Evolutionary conservation across 805 yeast genomes (phyloP).

Genomic region (Torulaspora microellipsoides): DNA sequence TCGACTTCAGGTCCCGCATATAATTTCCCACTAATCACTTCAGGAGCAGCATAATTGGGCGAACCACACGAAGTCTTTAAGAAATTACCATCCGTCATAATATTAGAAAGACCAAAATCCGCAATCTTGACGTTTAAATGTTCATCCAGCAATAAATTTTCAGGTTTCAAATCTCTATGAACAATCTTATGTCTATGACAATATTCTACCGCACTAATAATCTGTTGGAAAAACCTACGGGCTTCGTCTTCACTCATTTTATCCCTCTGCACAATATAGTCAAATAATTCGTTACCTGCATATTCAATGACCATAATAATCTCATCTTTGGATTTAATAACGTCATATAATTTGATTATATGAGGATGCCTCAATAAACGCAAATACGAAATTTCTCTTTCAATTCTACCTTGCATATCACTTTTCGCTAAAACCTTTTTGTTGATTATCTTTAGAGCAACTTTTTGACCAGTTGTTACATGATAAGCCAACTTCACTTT

Average conservation of each 20-base stretch:
- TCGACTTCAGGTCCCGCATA: constrained; percentile 98
- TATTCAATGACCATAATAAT: constrained; percentile 96
- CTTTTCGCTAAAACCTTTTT: constrained; percentile 87
- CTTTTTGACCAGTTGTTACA: constrained; percentile 84
- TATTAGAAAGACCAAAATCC: constrained; percentile 89
- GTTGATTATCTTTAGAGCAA: constrained; percentile 89
- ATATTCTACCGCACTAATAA: constrained; percentile 92
- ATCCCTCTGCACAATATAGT: constrained; percentile 90
- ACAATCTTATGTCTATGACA: constrained; percentile 96
- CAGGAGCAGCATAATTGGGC: constrained; percentile 97
- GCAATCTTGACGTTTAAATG: constrained; percentile 91
- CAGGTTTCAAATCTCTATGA: constrained; percentile 95
- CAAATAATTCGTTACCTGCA: constrained; percentile 95
- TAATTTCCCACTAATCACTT: constrained; percentile 87
- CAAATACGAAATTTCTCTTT: constrained; percentile 87
- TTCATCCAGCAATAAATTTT: constrained; percentile 83
- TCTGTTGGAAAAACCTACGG: constrained; percentile 90
- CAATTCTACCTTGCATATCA: constrained; percentile 96
- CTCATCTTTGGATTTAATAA: constrained; percentile 90
- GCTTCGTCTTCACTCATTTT: constrained; percentile 91
- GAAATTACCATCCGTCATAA: constrained; percentile 97
- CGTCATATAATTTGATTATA: constrained; percentile 91
- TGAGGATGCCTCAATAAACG: constrained; percentile 91
- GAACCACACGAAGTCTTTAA: constrained; percentile 93
- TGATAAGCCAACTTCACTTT: constrained; percentile 91